A percentile compares a stretch with the other conserved stretches of the same genome.
Conservation (phyloP, 805 yeast species). For the Ogataea henricii region DNA sequence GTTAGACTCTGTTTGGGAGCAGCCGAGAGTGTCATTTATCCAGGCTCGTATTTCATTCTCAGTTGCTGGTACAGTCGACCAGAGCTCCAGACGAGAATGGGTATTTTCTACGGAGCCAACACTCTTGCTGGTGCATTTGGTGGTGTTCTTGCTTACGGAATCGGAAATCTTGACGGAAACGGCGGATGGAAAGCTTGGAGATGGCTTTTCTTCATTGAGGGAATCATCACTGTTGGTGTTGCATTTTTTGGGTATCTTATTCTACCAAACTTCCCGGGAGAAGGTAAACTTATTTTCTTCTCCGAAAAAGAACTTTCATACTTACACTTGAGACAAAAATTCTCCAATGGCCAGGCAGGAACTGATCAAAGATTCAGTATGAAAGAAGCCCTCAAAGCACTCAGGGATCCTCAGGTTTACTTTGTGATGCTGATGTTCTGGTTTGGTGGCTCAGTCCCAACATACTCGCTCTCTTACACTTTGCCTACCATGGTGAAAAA, state of each 20-base stretch:
- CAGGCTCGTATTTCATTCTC: slow-evolving; percentile 42
- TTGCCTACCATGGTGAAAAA: slow-evolving; percentile 46
- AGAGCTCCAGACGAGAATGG: slow-evolving; percentile 40
- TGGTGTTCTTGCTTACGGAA: slow-evolving; percentile 41
- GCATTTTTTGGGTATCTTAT: slow-evolving; percentile 34
- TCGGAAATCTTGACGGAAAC: slow-evolving; percentile 35
- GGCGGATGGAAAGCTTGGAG: slow-evolving; percentile 49
- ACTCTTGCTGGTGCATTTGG: slow-evolving; percentile 40
- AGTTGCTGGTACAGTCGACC: slow-evolving; percentile 42
- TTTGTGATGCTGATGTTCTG: slow-evolving; percentile 36
- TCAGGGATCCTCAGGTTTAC: slow-evolving; percentile 41
- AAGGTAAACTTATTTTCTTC: slow-evolving; percentile 15
- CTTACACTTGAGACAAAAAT: slow-evolving; percentile 16
- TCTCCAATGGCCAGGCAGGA: slow-evolving; percentile 18
- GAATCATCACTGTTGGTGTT: slow-evolving; percentile 40
- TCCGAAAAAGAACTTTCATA: slow-evolving; percentile 15
- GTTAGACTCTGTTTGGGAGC: slow-evolving; percentile 42
- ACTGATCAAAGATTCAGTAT: slow-evolving; percentile 15
- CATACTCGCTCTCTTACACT: slow-evolving; percentile 43
- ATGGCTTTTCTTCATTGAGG: slow-evolving; percentile 54
- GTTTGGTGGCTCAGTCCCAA: slow-evolving; percentile 42
- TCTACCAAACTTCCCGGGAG: slow-evolving; percentile 38
- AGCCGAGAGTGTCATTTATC: slow-evolving; percentile 45
- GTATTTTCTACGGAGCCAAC: slow-evolving; percentile 40
- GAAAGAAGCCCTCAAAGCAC: slow-evolving; percentile 34